Base-by-base conservation (phyloP, 768 basidiomycete genomes). In the Auriculariales sp. region DNA sequence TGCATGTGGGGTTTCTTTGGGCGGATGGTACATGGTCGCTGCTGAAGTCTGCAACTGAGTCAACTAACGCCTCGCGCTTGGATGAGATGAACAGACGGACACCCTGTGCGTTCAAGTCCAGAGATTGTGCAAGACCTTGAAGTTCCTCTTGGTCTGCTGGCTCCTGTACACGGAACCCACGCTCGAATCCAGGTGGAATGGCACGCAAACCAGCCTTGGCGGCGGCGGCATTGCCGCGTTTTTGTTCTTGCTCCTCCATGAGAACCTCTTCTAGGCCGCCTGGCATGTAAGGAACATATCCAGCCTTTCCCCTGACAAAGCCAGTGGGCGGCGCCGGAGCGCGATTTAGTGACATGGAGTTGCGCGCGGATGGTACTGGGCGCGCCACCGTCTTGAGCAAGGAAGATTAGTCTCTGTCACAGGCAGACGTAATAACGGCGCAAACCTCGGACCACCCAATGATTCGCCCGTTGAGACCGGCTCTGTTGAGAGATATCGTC, bases 291-390 rank as follows among this genome's bases (percentile, higher is more conserved):
- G 95, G 95, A 7, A 93, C 78, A 65, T 93, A 79, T 36, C 85
- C 84, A 19, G 91, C 85, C 64, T 94, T 95, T 39, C 95, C 95
- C 51, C 93, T 72, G 17, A 98, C 92, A 64, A 98, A 98, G 49
- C 77, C 81, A 49, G 77, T 73, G 51, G 71, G 73, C 0, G 83
- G 75, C 12, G 80, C 89, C 6, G 92, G 93, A 3, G 87, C 84
- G 46, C 94, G 78, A 53, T 83, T 77, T 52, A 93, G 64, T 27
- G 88, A 87, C 2, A 87, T 90, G 10, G 92, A 95, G 2, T 82
- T 88, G 3, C 87, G 68, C 15, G 87, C 86, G 14, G 79, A 81
- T 15, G 74, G 61, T n/a, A 72, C 59, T 42, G 71, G 75, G 29
- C 71, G 65, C 56, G 75, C 75, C 24, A 73, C 65, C 3, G 69